Base-by-base conservation (phyloP, 1,284 basidiomycete genomes). In the Kwoniella shivajii region DNA sequence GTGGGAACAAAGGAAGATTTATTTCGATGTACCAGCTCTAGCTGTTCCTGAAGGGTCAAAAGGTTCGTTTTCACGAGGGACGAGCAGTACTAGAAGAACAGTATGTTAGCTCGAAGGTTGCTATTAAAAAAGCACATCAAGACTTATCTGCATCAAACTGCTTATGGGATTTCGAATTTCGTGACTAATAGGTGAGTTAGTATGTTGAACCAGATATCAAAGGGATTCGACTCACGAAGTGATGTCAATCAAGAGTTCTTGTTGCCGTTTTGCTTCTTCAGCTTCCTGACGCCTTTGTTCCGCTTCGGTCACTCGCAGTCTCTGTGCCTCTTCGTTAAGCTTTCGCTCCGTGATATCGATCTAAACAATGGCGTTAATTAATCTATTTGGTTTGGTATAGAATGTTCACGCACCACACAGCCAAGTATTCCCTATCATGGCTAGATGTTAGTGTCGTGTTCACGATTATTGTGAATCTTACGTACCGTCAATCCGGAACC, bases 171-270 rank as follows among this genome's bases (percentile, higher is more conserved):
- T 75, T 18, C 77, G 67, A 26, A 78, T 72, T 54, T 78, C 77
- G 57, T 77, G 75, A 3, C 62, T 69, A 38, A 29, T 11, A n/a
- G 27, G 24, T 27, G 4, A 31, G 41, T 47, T 20, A 51, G 29
- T 7, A n/a, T n/a, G n/a, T n/a, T n/a, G n/a, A n/a, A n/a, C n/a
- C n/a, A n/a, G n/a, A n/a, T n/a, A n/a, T n/a, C n/a, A n/a, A 31
- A 34, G 49, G 56, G n/a, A n/a, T n/a, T n/a, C 38, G 3, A 51
- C 69, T 34, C 38, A 66, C 68, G 72, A 74, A 1, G 74, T 76
- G 30, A 78, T 72, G 52, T 78, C 77, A 48, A 78, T 75, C 27
- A 78, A 55, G 6, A 78, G 62, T 53, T 76, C 75, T 54, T 77
- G 74, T 51, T 76, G 73, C 27, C 66, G 58, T 50, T 74, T 72